Evolutionary conservation across 345 rosid genomes (phyloP).

Genomic region (Anacardium occidentale): DNA sequence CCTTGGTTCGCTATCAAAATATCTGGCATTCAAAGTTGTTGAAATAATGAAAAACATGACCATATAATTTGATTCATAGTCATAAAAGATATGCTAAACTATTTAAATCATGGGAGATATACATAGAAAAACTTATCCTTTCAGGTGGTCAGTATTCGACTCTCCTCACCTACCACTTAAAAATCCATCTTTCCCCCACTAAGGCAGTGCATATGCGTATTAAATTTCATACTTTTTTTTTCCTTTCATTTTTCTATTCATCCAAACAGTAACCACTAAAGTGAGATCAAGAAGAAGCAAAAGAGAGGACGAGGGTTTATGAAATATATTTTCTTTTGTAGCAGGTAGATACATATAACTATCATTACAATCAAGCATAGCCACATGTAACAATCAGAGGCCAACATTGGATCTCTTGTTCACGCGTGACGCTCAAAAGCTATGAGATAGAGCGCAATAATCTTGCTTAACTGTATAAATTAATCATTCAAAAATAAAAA

Average conservation of each 20-base stretch:
- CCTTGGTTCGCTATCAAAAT: not conserved
- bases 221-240: not conserved
- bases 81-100: slow-evolving; percentile 11
- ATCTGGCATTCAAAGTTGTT: not conserved
- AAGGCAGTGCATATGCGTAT: not conserved
- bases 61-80: not conserved
- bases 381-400: slow-evolving; percentile 32
- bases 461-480: not conserved
- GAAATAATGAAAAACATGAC: not conserved
- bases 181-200: not conserved
- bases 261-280: not conserved
- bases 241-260: not conserved
- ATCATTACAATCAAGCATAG: slow-evolving; percentile 16
- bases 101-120: slow-evolving; percentile 14
- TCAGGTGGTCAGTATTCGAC: slow-evolving; percentile 15
- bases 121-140: slow-evolving; percentile 16
- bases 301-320: slow-evolving; percentile 21
- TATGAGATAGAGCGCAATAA: slow-evolving; percentile 29
- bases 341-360: slow-evolving; percentile 20
- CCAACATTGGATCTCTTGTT: slow-evolving; percentile 14
- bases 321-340: not conserved
- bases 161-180: not conserved
- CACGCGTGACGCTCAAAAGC: slow-evolving; percentile 37
- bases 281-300: slow-evolving; percentile 28
- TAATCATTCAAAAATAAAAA: not conserved